phyloP scores from a whole-genome alignment of 1,139 yeast genomes.

The Pneumocystis jirovecii region DNA sequence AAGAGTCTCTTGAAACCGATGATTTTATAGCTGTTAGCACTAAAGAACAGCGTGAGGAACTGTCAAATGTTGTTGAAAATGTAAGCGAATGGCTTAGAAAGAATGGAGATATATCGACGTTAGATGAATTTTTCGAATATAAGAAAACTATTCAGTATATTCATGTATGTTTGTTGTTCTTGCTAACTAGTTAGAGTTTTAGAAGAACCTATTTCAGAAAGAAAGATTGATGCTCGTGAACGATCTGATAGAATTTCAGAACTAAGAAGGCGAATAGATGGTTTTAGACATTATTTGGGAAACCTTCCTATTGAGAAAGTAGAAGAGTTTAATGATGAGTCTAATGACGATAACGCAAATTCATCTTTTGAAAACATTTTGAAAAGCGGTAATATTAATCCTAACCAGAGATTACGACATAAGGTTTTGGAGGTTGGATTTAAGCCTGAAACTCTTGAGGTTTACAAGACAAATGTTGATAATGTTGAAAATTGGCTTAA shows the following conservation, averaged over 20 bases:
- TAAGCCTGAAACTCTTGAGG: conserved; percentile 6
- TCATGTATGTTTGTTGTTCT: neutral
- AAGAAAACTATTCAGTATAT: conserved; percentile 22
- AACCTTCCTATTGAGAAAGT: conserved; percentile 7
- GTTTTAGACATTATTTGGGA: conserved; percentile 17
- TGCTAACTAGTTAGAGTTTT: neutral
- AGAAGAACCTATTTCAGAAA: conserved; percentile 15
- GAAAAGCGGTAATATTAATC: neutral
- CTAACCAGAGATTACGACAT: neutral
- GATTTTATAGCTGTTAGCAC: conserved; percentile 10
- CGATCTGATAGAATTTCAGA: conserved; percentile 7
- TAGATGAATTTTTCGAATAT: conserved; percentile 29
- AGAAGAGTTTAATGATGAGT: conserved; percentile 5
- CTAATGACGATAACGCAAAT: neutral
- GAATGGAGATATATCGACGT: conserved; percentile 44
- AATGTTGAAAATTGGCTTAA: conserved; percentile 10
- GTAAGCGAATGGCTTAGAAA: conserved; percentile 64
- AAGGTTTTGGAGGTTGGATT: conserved; percentile 9
- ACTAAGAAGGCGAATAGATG: conserved; percentile 7
- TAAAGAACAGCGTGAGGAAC: conserved; percentile 13
- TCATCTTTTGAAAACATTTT: neutral
- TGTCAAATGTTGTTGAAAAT: conserved; percentile 8
- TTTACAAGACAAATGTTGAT: conserved; percentile 4
- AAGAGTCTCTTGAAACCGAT: conserved; percentile 17
- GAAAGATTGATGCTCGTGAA: conserved; percentile 13